Base-by-base conservation (phyloP, 1,284 basidiomycete species). In the Meripilus lineatus region DNA sequence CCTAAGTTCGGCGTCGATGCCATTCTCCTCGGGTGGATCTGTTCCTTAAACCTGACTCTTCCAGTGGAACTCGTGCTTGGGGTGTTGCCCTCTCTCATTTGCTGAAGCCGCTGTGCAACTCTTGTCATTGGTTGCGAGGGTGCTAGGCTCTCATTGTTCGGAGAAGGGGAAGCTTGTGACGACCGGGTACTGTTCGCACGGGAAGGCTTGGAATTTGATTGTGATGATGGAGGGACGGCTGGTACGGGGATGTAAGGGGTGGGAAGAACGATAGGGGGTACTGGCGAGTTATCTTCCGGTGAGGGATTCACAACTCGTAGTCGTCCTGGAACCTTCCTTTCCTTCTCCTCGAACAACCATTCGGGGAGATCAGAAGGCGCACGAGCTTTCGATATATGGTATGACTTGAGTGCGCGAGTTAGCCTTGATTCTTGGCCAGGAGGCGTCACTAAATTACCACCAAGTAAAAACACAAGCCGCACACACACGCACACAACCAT, bases 381-480 rank as follows among this genome's bases (percentile, higher is more conserved):
- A 25, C 68, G 70, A 13, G 80, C 81, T 58, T 81, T 79, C 26
- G 70, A 70, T 32, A 82, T 67, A 53, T 84, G 75, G 56, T 84
- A 84, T 1, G 77, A 74, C 57, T 81, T 81, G 74, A 85, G 74
- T 2, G 76, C 78, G n/a, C 72, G 71, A 4, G 73, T 75, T 24
- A 85, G 68, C 32, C 75, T 74, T 4, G 76, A 79, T 49, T 84
- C 81, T 39, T 71, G 65, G 22, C 77, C 78, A n/a, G 69, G 65
- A 5, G 75, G 74, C 13, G 75, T 79, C 38, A 69, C 79, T 79
- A 54, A 38, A 40, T 18, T n/a, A n/a, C n/a, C n/a, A n/a, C n/a
- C n/a, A n/a, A n/a, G n/a, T n/a, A n/a, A n/a, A n/a, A n/a, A n/a
- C n/a, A n/a, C n/a, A n/a, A n/a, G n/a, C n/a, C n/a, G n/a, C n/a